Evolutionary conservation across 805 yeast genomes (phyloP).

Genomic region (Wickerhamiella brachini): DNA sequence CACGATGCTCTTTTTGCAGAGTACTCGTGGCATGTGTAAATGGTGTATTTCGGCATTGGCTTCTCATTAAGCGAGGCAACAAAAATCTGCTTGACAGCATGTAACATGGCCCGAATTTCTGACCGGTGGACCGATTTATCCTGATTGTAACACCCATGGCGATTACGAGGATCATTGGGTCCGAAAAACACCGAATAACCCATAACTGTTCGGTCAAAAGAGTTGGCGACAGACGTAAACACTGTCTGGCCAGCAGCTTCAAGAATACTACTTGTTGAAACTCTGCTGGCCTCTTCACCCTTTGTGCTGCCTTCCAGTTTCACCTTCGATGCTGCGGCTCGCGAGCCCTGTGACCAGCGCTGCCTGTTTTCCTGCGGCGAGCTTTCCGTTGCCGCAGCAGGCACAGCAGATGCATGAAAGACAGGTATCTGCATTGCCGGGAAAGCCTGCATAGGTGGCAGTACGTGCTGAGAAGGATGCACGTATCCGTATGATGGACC

Average conservation of each 20-base stretch:
- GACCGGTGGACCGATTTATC: conserved; percentile 7
- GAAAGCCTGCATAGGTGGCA: too few species aligned
- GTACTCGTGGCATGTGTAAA: conserved; percentile 6
- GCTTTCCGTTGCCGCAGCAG: too few species aligned
- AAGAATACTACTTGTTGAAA: not conserved
- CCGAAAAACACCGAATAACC: conserved; percentile 9
- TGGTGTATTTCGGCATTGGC: not conserved
- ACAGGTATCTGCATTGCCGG: too few species aligned
- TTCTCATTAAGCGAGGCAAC: not conserved
- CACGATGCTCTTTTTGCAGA: conserved; percentile 2
- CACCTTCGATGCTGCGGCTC: too few species aligned
- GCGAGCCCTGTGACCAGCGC: too few species aligned
- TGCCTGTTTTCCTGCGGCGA: too few species aligned
- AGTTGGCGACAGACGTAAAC: conserved; percentile 2
- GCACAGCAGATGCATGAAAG: too few species aligned
- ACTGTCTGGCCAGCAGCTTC: not conserved
- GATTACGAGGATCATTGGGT: conserved; percentile 3
- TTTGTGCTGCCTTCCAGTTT: too few species aligned
- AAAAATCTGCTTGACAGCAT: conserved; percentile 2
- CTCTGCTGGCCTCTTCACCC: not conserved
- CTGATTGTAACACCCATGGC: not conserved
- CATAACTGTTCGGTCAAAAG: not conserved
- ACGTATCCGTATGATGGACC: too few species aligned
- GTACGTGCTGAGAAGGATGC: too few species aligned
- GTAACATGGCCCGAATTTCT: conserved; percentile 8